Evolutionary conservation across 345 rosid species (phyloP).

Genomic region (Arabidopsis suecica): DNA sequence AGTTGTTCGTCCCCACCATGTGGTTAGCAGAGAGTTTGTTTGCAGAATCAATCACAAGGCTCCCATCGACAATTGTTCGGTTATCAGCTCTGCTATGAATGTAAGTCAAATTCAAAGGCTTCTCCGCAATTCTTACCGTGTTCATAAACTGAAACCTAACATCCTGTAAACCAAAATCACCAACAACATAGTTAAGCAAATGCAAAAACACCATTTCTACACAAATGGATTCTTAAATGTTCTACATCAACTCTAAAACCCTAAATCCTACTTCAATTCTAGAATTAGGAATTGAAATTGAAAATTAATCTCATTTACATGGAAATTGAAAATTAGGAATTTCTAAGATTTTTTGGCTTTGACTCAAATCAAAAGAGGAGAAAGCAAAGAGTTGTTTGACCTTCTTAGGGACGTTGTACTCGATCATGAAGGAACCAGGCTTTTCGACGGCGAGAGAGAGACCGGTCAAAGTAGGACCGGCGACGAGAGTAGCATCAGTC

Average conservation of each 20-base stretch:
- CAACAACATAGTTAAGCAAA: not conserved
- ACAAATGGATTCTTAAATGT: too few species aligned
- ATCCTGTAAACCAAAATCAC: conserved; percentile 54
- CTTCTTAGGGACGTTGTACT: conserved; percentile 84
- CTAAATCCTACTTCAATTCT: not conserved
- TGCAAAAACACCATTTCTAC: too few species aligned
- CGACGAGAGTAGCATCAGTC: conserved; percentile 81
- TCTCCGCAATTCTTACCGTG: conserved; percentile 66
- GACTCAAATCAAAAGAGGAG: conserved; percentile 11
- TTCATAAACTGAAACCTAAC: conserved; percentile 95
- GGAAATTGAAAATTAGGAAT: not conserved
- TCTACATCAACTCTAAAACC: not conserved
- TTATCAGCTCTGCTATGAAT: conserved; percentile 71
- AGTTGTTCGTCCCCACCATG: conserved; percentile 70
- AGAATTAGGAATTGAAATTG: too few species aligned
- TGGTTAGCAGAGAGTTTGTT: conserved; percentile 84
- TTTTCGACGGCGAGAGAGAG: conserved; percentile 75
- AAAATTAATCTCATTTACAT: not conserved
- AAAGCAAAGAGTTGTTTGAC: conserved; percentile 32
- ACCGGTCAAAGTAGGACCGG: conserved; percentile 83
- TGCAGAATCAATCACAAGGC: conserved; percentile 61
- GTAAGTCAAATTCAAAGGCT: conserved; percentile 83
- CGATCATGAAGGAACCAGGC: conserved; percentile 81
- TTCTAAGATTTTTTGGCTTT: not conserved
- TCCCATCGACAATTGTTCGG: conserved; percentile 75